Evolutionary conservation across 805 yeast genomes (phyloP).

Genomic region (Spathaspora gorwiae): DNA sequence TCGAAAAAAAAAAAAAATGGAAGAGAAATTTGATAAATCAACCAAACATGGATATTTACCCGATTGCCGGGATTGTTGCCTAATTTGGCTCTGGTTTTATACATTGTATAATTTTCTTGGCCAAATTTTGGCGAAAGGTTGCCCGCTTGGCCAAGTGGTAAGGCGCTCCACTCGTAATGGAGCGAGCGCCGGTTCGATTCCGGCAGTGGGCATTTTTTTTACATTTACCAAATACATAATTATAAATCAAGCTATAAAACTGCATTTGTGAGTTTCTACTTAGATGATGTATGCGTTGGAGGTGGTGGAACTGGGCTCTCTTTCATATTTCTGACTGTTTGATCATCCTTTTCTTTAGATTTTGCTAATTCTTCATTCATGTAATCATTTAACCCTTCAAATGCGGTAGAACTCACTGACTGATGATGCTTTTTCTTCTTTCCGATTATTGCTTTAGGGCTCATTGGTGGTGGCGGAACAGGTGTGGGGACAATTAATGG

Average conservation of each 20-base stretch:
- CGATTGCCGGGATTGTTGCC: too few relatives aligned
- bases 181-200: conserved; percentile 53
- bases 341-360: conserved; percentile 32
- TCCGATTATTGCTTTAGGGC: conserved; percentile 7
- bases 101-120: background rate
- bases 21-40: too few relatives aligned
- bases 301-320: conserved; percentile 17
- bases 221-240: too few relatives aligned
- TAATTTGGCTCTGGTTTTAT: too few relatives aligned
- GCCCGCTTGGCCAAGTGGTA: conserved; percentile 54
- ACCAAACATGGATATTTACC: too few relatives aligned
- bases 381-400: conserved; percentile 29
- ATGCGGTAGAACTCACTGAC: conserved; percentile 15
- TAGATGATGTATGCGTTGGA: conserved; percentile 17
- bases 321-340: background rate
- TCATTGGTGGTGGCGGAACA: conserved; percentile 15
- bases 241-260: too few relatives aligned
- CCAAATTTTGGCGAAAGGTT: background rate
- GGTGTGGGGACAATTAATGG: conserved; percentile 9
- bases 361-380: conserved; percentile 43
- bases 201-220: conserved; percentile 41
- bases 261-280: too few relatives aligned
- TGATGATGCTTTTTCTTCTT: conserved; percentile 25
- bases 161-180: conserved; percentile 54
- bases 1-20: too few relatives aligned